Conservation (phyloP, 352 stramenopile genomes). For the Achlya hypogyna region DNA sequence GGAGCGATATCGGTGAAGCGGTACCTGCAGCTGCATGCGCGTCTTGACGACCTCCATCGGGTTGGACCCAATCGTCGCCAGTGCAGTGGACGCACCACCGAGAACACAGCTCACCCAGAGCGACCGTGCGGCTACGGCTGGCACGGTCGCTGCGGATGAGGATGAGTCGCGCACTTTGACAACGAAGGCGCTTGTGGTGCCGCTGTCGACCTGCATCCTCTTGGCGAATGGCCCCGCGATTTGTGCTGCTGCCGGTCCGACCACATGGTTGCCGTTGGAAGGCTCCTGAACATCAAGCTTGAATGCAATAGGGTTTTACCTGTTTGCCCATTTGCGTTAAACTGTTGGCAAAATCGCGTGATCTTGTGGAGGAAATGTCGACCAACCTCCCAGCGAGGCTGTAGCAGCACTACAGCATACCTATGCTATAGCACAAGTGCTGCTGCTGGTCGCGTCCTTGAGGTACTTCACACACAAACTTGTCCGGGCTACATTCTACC, state of each 20-base stretch:
- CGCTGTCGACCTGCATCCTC: background rate
- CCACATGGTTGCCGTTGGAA: background rate
- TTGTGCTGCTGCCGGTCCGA: background rate
- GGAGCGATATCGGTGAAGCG: background rate
- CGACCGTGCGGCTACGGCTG: too few relatives aligned
- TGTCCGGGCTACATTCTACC: too few relatives aligned
- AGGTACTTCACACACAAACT: too few relatives aligned
- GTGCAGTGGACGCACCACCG: conserved; percentile 20
- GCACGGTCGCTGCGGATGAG: background rate
- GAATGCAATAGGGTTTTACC: too few relatives aligned
- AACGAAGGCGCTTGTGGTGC: background rate
- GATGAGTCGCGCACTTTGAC: background rate
- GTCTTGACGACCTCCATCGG: conserved; percentile 87
- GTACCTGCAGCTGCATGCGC: conserved; percentile 68
- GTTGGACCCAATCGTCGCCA: conserved; percentile 69
- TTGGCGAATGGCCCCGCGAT: background rate
- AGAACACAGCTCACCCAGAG: background rate
- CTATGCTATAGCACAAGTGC: too few relatives aligned
- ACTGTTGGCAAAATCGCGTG: too few relatives aligned
- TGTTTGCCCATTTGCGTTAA: too few relatives aligned
- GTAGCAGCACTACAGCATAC: too few relatives aligned
- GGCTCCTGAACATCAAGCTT: too few relatives aligned
- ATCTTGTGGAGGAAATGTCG: too few relatives aligned
- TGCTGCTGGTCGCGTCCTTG: too few relatives aligned
- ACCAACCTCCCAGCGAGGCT: too few relatives aligned